Evolutionary conservation across 2,329 filamentous ascomycete species (phyloP).

Genomic region (Xylariaceae sp.): DNA sequence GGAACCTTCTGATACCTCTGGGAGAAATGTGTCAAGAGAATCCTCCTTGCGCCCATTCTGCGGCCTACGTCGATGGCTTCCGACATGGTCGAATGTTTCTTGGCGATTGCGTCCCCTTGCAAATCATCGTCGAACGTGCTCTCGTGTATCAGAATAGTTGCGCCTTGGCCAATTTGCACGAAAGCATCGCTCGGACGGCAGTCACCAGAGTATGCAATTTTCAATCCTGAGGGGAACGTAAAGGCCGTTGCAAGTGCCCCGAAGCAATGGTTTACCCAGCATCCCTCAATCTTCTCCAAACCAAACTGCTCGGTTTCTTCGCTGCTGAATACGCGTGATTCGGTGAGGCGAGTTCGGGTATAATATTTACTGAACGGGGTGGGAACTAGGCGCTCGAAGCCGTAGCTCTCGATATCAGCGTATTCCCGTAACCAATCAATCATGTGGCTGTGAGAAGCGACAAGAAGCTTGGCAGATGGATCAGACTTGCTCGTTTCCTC

Average conservation of each 20-base stretch:
- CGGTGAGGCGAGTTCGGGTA: constrained; percentile 8
- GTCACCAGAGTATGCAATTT: constrained; percentile 92
- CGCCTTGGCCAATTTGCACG: constrained; percentile 71
- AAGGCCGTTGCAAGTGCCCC: constrained; percentile 78
- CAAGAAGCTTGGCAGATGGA: constrained; percentile 56
- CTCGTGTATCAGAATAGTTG: constrained; percentile 91
- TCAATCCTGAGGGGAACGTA: constrained; percentile 80
- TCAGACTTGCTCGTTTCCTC: constrained; percentile 52
- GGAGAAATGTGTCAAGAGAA: constrained; percentile 92
- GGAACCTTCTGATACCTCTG: constrained; percentile 87
- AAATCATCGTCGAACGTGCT: constrained; percentile 94
- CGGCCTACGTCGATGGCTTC: constrained; percentile 83
- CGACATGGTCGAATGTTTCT: constrained; percentile 87
- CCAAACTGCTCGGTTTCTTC: constrained; percentile 60
- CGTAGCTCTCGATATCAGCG: constrained; percentile 76
- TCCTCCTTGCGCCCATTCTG: constrained; percentile 78
- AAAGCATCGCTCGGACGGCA: constrained; percentile 81
- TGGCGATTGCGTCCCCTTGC: constrained; percentile 76
- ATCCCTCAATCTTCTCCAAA: constrained; percentile 70
- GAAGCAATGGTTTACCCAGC: constrained; percentile 78
- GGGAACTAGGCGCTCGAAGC: constrained; percentile 59
- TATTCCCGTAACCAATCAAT: constrained; percentile 81
- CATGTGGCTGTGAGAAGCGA: constrained; percentile 77
- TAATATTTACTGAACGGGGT: constrained; percentile 13
- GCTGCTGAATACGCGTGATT: constrained; percentile 44